Evolutionary conservation across 2,329 filamentous ascomycete species (phyloP), one percentile per base, ranked within the genome.

Genomic region (Aureobasidium lini): DNA sequence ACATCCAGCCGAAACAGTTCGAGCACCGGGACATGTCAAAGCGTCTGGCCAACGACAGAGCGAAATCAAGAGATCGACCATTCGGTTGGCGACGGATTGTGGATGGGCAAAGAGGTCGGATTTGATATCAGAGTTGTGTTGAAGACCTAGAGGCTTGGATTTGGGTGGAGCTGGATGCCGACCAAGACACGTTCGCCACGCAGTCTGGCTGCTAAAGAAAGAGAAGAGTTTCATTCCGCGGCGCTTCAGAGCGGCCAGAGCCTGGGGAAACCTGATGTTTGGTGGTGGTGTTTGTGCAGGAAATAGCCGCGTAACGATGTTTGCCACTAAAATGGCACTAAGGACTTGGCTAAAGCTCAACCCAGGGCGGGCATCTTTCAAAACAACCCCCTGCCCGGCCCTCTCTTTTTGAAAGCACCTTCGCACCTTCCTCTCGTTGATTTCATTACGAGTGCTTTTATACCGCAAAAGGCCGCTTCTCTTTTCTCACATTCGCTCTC

Each of bases 281-380:
- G 43, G 54, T 43, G 34, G 54, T 39, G 42, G 54, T 57, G 54
- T 48, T 57, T 57, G 54, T 40, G 52, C 52, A 56, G 52, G 34
- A 48, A 57, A 57, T 57, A 57, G 54, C 54, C 54, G 54, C 42
- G 54, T 48, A 57, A 57, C 54, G 53, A 57, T 40, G 48, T 54
- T 57, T 48, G 54, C 54, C 54, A 57, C 54, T 47, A 48, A 57
- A 48, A 37, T 16, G 43, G 28, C 54, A 39, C 53, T 57, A 57
- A 57, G 43, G 36, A 48, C 54, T 57, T 57, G 54, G 54, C 54
- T 57, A 34, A 47, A 52, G 57, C 47, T 52, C 47, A 46, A 52
- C 57, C 46, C 40, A 36, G 47, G 39, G 18, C 31, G 32, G 47
- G 9, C 39, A 16, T 59, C 44, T 47, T 49, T 50, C 57, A 50